Evolutionary conservation across 1,284 basidiomycete genomes (phyloP).

Genomic region (Papiliotrema nemorosa): DNA sequence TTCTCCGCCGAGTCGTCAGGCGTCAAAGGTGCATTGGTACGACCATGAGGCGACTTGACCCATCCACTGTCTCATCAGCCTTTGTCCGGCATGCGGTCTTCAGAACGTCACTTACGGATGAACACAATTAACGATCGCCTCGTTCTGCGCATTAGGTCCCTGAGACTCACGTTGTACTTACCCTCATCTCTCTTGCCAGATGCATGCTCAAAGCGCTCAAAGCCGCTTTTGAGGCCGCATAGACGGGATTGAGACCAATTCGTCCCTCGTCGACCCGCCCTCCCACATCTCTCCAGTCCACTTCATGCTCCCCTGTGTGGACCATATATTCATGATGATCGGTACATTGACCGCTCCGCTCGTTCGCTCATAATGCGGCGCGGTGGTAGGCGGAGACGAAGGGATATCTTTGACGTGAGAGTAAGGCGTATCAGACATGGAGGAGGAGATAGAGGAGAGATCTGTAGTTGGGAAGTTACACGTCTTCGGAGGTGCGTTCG

Average conservation of each 20-base stretch:
- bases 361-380: background rate
- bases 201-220: constrained; percentile 13
- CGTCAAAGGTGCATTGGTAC: constrained; percentile 8
- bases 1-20: constrained; percentile 8
- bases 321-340: constrained; percentile 10
- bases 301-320: constrained; percentile 5
- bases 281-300: constrained; percentile 8
- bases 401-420: background rate
- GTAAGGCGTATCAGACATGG: background rate
- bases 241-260: constrained; percentile 12
- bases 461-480: background rate
- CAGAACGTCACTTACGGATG: constrained; percentile 5
- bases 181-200: constrained; percentile 11
- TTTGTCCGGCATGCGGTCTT: background rate
- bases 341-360: background rate
- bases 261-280: constrained; percentile 11
- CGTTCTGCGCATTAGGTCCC: constrained; percentile 5
- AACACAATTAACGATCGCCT: constrained; percentile 9
- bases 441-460: background rate
- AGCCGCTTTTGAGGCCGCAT: constrained; percentile 11
- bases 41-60: constrained; percentile 7
- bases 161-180: background rate
- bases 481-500: background rate
- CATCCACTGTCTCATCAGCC: constrained; percentile 3
- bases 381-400: background rate